A percentile compares a stretch with the other conserved stretches of the same genome.
Evolutionary conservation across 2,329 filamentous ascomycete species (phyloP).

Genomic region (Teratosphaeria gauchensis): DNA sequence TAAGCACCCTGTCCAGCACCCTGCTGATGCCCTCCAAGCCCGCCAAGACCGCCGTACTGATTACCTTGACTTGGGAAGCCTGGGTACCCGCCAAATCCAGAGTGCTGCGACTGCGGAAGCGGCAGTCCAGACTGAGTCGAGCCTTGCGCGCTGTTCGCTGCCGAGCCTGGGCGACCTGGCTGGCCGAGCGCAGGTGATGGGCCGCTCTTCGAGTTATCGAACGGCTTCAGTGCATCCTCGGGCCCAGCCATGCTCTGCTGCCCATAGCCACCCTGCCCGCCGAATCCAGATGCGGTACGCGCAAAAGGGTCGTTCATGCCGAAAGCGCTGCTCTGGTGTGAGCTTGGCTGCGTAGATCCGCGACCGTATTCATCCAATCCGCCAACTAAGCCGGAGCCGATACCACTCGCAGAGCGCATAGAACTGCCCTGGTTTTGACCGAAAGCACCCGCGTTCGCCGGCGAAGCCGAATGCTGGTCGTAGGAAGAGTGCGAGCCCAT

Average conservation of each 20-base stretch:
- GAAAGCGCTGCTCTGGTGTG: constrained; percentile 45
- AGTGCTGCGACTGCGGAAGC: constrained; percentile 48
- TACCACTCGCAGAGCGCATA: constrained; percentile 37
- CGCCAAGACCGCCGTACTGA: constrained; percentile 44
- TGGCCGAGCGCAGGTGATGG: constrained; percentile 53
- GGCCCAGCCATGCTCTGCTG: constrained; percentile 34
- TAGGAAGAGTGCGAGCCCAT: constrained; percentile 48
- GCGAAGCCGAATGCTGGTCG: constrained; percentile 54
- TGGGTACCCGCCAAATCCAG: constrained; percentile 38
- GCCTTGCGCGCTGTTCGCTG: constrained; percentile 48
- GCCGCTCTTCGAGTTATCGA: constrained; percentile 42
- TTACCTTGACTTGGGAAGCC: constrained; percentile 39
- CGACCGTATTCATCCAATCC: constrained; percentile 53
- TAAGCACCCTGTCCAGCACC: constrained; percentile 32
- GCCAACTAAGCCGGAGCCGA: constrained; percentile 26
- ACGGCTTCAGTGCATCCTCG: constrained; percentile 50
- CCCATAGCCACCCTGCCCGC: constrained; percentile 33
- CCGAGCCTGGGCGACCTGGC: constrained; percentile 53
- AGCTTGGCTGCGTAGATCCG: constrained; percentile 42
- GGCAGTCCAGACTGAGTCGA: constrained; percentile 43
- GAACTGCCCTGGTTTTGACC: constrained; percentile 30
- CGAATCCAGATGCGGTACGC: constrained; percentile 48
- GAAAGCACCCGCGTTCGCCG: constrained; percentile 49
- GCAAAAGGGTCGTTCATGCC: constrained; percentile 50
- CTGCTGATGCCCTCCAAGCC: constrained; percentile 37